phyloP scores from a whole-genome alignment of 1,139 yeast species.

The Diutina siamensis region DNA sequence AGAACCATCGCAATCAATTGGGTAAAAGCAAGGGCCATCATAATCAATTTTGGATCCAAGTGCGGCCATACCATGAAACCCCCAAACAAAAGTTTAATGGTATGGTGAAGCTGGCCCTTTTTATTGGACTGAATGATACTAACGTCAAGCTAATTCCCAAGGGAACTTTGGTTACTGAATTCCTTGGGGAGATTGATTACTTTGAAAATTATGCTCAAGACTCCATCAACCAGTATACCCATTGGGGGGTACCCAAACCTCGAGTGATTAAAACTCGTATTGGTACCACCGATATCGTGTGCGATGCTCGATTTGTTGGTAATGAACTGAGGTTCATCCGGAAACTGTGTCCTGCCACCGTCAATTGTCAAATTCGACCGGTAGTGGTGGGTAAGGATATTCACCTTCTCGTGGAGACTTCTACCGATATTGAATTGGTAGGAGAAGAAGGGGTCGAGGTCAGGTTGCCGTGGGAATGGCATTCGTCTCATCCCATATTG shows the following conservation, averaged over 20 bases:
- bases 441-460: conserved; percentile 39
- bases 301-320: conserved; percentile 76
- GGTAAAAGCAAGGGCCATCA: conserved; percentile 12
- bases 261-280: conserved; percentile 36
- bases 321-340: conserved; percentile 67
- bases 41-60: conserved; percentile 23
- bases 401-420: conserved; percentile 46
- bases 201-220: conserved; percentile 53
- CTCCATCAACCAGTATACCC: conserved; percentile 61
- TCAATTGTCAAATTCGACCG: conserved; percentile 59
- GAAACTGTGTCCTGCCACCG: conserved; percentile 50
- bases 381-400: conserved; percentile 17
- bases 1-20: conserved; percentile 15
- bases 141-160: conserved; percentile 23
- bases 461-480: conserved; percentile 86
- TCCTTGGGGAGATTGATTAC: conserved; percentile 62
- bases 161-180: conserved; percentile 49
- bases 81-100: conserved; percentile 62
- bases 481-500: conserved; percentile 59
- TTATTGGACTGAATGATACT: conserved; percentile 18
- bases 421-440: conserved; percentile 33
- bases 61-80: conserved; percentile 40
- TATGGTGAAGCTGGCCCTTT: conserved; percentile 57
- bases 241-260: conserved; percentile 82
- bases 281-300: conserved; percentile 36